A percentile compares a stretch with the other conserved stretches of the same genome.
These are phyloP conservation scores for Rhizopus stolonifer DNA, from an alignment of 371 early-diverging fungal species.

Conservation along the genomic window DNA sequence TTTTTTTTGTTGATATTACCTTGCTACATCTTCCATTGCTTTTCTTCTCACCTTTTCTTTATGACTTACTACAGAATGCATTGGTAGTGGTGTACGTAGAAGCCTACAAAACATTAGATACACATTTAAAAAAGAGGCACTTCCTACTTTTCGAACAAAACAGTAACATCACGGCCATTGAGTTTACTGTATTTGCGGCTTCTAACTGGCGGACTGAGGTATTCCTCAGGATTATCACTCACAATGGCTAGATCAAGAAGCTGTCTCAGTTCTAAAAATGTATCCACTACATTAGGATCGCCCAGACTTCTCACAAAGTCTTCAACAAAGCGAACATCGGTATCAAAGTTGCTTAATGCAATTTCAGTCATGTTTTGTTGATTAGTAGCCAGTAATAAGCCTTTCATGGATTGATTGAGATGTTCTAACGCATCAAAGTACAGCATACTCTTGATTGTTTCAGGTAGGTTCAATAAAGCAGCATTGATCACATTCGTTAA, in stretches of 20 bases:
- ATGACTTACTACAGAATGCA: conserved; percentile 17
- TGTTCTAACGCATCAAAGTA: conserved; percentile 80
- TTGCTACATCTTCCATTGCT: conserved; percentile 52
- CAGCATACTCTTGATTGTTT: conserved; percentile 64
- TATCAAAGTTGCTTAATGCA: conserved; percentile 67
- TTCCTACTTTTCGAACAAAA: conserved; percentile 79
- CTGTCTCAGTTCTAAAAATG: conserved; percentile 76
- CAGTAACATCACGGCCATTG: conserved; percentile 60
- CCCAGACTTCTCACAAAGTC: conserved; percentile 66
- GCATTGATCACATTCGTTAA: conserved; percentile 70
- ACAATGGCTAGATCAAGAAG: conserved; percentile 57
- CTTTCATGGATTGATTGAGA: conserved; percentile 67
- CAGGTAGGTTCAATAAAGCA: conserved; percentile 69
- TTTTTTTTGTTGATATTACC: too few relatives aligned
- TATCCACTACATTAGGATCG: conserved; percentile 66
- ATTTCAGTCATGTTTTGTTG: conserved; percentile 63
- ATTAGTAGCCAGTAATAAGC: conserved; percentile 56
- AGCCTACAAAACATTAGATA: conserved; percentile 10
- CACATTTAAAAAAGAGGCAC: conserved; percentile 6
- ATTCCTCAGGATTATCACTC: conserved; percentile 76
- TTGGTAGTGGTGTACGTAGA: conserved; percentile 19
- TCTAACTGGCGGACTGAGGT: conserved; percentile 59
- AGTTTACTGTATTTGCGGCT: conserved; percentile 65
- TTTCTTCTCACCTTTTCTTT: conserved; percentile 37
- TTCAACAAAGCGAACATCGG: conserved; percentile 76